Evolutionary conservation across 2,329 filamentous ascomycete species (phyloP), one percentile per base, ranked within the genome.

Genomic region (Fusarium nematophilum): DNA sequence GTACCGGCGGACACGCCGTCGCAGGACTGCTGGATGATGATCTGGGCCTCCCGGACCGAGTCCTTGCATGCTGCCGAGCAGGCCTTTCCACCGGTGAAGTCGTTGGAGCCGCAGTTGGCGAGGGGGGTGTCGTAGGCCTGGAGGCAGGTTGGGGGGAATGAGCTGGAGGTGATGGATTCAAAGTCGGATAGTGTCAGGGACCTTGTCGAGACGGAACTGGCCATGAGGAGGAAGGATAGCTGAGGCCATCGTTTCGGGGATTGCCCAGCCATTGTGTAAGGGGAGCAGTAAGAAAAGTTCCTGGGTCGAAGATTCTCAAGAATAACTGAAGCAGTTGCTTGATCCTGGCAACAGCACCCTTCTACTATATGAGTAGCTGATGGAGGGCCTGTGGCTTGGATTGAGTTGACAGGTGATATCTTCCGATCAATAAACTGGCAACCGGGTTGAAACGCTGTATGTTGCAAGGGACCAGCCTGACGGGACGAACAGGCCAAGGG

Each of bases 121-220:
- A 82, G 73, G 5, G 73, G 73, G 6, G 70, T 68, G 60, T 78
- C 76, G 68, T 82, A 82, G 27, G 76, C 78, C 30, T 74, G 62
- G 11, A 75, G 67, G 61, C 80, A 82, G 34, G 60, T 62, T 29
- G 76, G 49, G 0, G 78, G 73, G 9, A 77, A 68, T 5, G 72
- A 65, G n/a, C 72, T 57, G 9, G 74, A 69, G n/a, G 72, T 67
- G 49, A 82, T 72, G 34, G 73, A 67, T 49, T 81, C 72, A 50
- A 82, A 77, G 61, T 74, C 73, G 38, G 76, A 73, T 23, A 82
- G 72, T 4, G 64, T 68, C n/a, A 73, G 45, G 2, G 58, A 60
- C n/a, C 49, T 38, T 36, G 55, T 71, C 6, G 70, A 71, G 6
- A 60, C 67, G 2, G 57, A 52, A 5, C 65, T 53, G 34, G 64